These are phyloP conservation scores for Conoideocrella luteorostrata DNA, from an alignment of 2,329 filamentous ascomycete genomes.

Conservation along the genomic window DNA sequence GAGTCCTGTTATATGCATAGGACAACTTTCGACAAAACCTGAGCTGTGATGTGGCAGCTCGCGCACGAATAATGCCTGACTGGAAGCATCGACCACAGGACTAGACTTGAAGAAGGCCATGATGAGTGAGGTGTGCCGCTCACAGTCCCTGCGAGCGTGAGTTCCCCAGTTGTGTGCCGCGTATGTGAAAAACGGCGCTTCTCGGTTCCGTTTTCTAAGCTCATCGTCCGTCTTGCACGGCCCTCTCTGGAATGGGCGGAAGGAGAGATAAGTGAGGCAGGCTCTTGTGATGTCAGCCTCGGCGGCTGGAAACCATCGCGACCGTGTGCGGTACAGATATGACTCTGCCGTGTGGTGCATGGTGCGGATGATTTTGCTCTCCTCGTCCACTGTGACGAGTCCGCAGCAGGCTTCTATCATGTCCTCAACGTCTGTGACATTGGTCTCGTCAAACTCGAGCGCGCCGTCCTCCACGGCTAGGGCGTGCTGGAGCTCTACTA, in stretches of 20 bases:
- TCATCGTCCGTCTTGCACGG: background rate
- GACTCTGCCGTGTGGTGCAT: background rate
- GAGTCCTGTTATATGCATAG: too few relatives aligned
- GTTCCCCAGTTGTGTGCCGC: background rate
- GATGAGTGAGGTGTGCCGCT: background rate
- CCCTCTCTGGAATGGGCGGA: background rate
- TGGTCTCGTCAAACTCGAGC: background rate
- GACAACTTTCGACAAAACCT: background rate
- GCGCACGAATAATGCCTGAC: background rate
- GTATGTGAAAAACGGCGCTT: background rate
- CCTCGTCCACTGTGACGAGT: background rate
- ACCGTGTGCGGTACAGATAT: background rate
- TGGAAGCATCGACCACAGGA: background rate
- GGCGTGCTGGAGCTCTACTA: background rate
- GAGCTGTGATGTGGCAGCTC: background rate
- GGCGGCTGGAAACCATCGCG: background rate
- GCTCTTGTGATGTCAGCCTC: background rate
- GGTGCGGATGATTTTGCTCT: background rate
- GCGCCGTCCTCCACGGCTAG: background rate
- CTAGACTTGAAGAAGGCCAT: background rate
- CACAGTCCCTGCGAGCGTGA: background rate
- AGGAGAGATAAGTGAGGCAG: background rate
- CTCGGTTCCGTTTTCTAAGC: background rate
- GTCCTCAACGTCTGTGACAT: background rate
- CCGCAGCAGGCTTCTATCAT: background rate